Evolutionary conservation across 2,329 filamentous ascomycete species (phyloP), one percentile per base, ranked within the genome.

Genomic region (Pezicula carpinea): DNA sequence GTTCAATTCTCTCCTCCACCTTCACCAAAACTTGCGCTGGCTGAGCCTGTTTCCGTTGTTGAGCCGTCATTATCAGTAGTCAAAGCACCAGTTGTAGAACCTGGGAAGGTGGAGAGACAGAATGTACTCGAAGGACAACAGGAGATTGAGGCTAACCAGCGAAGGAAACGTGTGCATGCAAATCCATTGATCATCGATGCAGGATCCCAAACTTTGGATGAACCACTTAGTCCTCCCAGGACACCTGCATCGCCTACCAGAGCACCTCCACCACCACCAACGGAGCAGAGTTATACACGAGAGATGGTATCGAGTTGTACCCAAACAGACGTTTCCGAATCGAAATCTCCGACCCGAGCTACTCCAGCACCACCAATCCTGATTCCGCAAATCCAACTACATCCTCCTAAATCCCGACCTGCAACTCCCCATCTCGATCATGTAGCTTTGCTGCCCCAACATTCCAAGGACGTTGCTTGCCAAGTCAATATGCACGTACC

Each of bases 311-410:
- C 79, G 7, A 69, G 71, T 8, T 77, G 75, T 2, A 87, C 82
- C 0, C 85, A 88, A 64, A 88, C 85, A 0, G 75, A 76, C 40
- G 15, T 36, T 44, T 39, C 51, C 14, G 47, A 49, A 38, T 36
- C 44, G 17, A 50, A 51, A 42, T 54, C 58, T 32, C 52, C 56
- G 33, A 58, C 39, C 48, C 52, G 56, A 45, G 46, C 56, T 13
- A 50, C 57, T 38, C 60, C 55, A 53, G 68, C 65, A 8, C 66
- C 67, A 47, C 69, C 71, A 54, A 67, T 80, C 49, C 61, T 74
- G 4, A 86, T 96, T 51, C 92, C 92, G 0, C 87, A 84, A 58
- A 99, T 99, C 62, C 87, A 89, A 47, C 89, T 99, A 43, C 87
- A 95, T 57, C 93, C 93, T 26, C 92, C 93, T 0, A 82, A 77